Conservation (phyloP, 371 early-diverging fungal genomes). For the Mucor mucedo region DNA sequence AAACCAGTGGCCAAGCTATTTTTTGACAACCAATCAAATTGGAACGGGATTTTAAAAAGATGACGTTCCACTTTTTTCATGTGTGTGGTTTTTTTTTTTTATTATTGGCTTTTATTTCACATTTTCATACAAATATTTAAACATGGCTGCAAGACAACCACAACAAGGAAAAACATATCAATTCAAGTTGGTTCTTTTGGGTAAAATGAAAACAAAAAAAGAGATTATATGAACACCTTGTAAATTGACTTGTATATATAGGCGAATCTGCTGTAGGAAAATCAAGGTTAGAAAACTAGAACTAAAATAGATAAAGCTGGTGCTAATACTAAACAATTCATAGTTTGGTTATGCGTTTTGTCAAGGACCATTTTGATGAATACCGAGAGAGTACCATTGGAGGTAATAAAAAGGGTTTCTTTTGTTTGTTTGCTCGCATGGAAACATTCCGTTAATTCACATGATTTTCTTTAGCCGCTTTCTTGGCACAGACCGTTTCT, state of each 20-base stretch:
- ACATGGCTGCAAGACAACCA: constrained; percentile 38
- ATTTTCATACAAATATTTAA: constrained; percentile 1
- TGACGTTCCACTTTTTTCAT: constrained; percentile 1
- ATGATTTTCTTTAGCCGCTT: constrained; percentile 62
- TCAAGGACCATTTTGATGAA: constrained; percentile 96
- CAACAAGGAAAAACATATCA: constrained; percentile 65
- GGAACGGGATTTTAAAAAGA: background rate
- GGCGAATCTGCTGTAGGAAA: constrained; percentile 90
- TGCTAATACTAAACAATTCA: constrained; percentile 23
- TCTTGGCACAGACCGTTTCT: constrained; percentile 74
- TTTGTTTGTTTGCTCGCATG: background rate
- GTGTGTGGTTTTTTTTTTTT: background rate
- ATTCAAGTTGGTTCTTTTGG: constrained; percentile 82
- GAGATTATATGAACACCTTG: no score
- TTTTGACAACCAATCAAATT: background rate
- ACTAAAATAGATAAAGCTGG: constrained; percentile 34
- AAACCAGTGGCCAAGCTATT: background rate
- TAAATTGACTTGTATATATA: constrained; percentile 26
- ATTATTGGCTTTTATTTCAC: background rate
- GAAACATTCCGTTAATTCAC: no score
- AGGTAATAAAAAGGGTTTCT: constrained; percentile 52
- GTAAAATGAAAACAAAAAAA: constrained; percentile 41
- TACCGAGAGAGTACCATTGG: constrained; percentile 98
- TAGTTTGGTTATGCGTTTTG: constrained; percentile 93
- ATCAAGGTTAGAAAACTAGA: constrained; percentile 63